These are phyloP conservation scores for Venturia effusa DNA, from an alignment of 2,329 filamentous ascomycete species.

Conservation along the genomic window DNA sequence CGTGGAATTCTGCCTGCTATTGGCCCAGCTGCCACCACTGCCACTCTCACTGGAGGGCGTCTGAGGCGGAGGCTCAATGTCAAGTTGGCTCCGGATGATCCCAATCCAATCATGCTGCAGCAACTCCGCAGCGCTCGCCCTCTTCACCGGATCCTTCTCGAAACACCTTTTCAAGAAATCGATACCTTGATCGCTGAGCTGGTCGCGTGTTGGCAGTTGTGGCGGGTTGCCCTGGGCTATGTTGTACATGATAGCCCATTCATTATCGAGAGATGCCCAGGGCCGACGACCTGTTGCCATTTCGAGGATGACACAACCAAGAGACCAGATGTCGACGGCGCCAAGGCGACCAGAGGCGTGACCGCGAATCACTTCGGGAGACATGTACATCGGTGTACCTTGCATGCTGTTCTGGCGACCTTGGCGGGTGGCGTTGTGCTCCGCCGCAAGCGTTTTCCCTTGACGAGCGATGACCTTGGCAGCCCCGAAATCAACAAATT, in stretches of 20 bases:
- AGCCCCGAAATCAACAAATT: conserved; percentile 97
- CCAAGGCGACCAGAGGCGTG: conserved; percentile 65
- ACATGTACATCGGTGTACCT: conserved; percentile 99
- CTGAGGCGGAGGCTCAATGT: conserved; percentile 36
- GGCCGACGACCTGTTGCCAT: conserved; percentile 93
- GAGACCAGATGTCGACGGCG: conserved; percentile 88
- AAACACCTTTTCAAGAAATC: conserved; percentile 88
- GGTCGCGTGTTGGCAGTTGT: conserved; percentile 68
- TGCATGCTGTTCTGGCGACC: conserved; percentile 66
- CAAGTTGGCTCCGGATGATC: conserved; percentile 34
- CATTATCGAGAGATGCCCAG: conserved; percentile 94
- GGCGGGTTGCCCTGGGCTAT: conserved; percentile 95
- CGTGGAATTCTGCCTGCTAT: conserved; percentile 9
- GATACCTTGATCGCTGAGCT: conserved; percentile 72
- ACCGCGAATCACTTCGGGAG: conserved; percentile 93
- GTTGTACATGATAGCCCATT: conserved; percentile 99
- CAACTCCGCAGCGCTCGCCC: conserved; percentile 76
- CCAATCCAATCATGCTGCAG: conserved; percentile 87
- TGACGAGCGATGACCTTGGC: conserved; percentile 94
- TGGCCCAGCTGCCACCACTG: background rate
- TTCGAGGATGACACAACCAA: conserved; percentile 92
- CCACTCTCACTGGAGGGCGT: conserved; percentile 20
- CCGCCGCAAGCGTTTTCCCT: conserved; percentile 70
- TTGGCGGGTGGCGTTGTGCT: conserved; percentile 42
- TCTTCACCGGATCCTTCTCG: conserved; percentile 64